These are phyloP conservation scores for Zygosaccharomyces sapae DNA, from an alignment of 1,139 yeast species.

Conservation along the genomic window DNA sequence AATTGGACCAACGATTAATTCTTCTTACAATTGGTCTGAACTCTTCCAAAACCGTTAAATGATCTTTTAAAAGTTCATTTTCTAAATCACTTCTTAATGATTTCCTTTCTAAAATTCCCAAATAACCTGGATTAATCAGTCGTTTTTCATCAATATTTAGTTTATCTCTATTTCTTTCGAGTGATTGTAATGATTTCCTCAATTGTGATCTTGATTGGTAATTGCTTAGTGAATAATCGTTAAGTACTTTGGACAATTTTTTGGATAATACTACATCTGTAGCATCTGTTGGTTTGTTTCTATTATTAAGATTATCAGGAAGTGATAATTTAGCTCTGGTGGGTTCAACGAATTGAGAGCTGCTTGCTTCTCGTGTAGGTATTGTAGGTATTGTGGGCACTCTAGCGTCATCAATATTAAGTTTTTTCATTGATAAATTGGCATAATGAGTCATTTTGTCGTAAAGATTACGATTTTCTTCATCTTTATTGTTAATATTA, in stretches of 20 bases:
- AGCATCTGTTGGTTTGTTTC: slow-evolving; percentile 8
- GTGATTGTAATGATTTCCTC: slow-evolving; percentile 40
- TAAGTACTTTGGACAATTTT: slow-evolving; percentile 50
- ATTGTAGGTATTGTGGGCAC: background rate
- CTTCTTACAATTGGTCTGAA: slow-evolving; percentile 53
- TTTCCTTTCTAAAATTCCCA: slow-evolving; percentile 56
- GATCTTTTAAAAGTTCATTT: slow-evolving; percentile 61
- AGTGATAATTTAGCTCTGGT: slow-evolving; percentile 9
- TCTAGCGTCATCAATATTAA: slow-evolving; percentile 9
- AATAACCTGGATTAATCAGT: slow-evolving; percentile 50
- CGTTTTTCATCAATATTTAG: slow-evolving; percentile 37
- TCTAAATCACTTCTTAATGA: slow-evolving; percentile 67
- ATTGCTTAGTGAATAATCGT: slow-evolving; percentile 46
- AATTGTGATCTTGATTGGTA: slow-evolving; percentile 42
- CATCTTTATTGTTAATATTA: background rate
- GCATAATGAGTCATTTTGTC: slow-evolving; percentile 28
- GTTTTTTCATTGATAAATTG: slow-evolving; percentile 17
- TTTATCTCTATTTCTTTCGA: slow-evolving; percentile 42
- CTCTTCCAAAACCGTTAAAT: slow-evolving; percentile 54
- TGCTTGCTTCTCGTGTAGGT: slow-evolving; percentile 1
- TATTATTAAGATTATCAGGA: slow-evolving; percentile 4
- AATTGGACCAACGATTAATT: slow-evolving; percentile 38
- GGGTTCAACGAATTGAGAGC: slow-evolving; percentile 12
- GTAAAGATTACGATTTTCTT: slow-evolving; percentile 17
- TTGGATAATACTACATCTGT: slow-evolving; percentile 40